Percentiles rank a stretch among this genome's conserved stretches.
phyloP scores from a whole-genome alignment of 192 early-diverging fungal species.

The Podila clonocystis region DNA sequence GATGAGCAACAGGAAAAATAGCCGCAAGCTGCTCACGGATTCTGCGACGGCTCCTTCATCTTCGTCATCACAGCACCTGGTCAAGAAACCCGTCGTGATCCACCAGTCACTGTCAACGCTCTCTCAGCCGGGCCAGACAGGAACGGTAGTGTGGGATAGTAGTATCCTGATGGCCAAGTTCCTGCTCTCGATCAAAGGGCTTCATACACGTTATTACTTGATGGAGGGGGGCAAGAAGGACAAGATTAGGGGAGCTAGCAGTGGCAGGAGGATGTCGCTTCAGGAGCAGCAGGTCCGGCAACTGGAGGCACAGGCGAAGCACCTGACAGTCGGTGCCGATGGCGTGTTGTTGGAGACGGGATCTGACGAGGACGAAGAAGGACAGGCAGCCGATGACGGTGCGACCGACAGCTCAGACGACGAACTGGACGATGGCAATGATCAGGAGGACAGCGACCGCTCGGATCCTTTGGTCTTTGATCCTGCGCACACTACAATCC shows the following conservation, averaged over 20 bases:
- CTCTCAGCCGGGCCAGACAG: conserved; percentile 54
- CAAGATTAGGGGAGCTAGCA: not conserved
- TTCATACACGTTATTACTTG: conserved; percentile 15
- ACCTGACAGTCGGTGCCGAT: conserved; percentile 7
- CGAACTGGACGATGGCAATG: not conserved
- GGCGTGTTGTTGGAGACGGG: conserved; percentile 12
- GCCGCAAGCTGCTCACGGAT: not conserved
- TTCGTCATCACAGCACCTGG: not conserved
- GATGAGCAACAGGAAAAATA: not conserved
- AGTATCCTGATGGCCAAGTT: conserved; percentile 56
- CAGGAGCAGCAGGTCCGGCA: conserved; percentile 20
- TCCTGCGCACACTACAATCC: conserved; percentile 34
- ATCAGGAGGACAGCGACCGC: not conserved
- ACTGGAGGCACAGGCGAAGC: conserved; percentile 36
- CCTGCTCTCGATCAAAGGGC: conserved; percentile 26
- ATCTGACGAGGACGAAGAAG: not conserved
- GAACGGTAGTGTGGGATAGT: conserved; percentile 57
- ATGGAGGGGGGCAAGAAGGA: not conserved
- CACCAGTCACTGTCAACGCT: conserved; percentile 52
- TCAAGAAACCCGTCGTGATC: conserved; percentile 40
- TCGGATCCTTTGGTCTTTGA: conserved; percentile 22
- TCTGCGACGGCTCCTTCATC: not conserved
- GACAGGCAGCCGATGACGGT: not conserved
- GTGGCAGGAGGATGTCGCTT: not conserved
- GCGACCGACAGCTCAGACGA: not conserved